Conservation (phyloP, 2,329 filamentous ascomycete genomes). For the Penicillium capsulatum region DNA sequence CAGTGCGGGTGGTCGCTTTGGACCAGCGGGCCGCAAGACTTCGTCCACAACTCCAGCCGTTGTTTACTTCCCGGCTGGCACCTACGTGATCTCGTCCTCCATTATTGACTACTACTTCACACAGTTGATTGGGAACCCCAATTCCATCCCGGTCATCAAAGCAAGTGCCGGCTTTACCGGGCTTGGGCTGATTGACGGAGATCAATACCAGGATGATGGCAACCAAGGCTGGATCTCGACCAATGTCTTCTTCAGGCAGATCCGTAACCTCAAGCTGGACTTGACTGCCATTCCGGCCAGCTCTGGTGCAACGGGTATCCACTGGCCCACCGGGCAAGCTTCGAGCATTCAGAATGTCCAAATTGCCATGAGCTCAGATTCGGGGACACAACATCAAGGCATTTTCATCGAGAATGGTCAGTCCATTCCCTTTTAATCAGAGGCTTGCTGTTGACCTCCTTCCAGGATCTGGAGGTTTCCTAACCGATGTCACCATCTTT, state of each 20-base stretch:
- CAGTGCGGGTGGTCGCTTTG: slow-evolving; percentile 44
- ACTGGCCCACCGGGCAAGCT: slow-evolving; percentile 54
- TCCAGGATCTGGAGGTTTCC: slow-evolving; percentile 54
- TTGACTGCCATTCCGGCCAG: slow-evolving; percentile 38
- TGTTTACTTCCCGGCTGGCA: slow-evolving; percentile 57
- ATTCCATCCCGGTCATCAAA: slow-evolving; percentile 53
- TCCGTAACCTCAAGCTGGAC: slow-evolving; percentile 64
- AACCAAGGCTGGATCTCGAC: slow-evolving; percentile 44
- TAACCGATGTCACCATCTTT: slow-evolving; percentile 57
- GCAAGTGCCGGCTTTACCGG: slow-evolving; percentile 52
- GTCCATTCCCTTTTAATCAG: neutral
- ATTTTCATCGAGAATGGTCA: slow-evolving; percentile 57
- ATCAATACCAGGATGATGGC: slow-evolving; percentile 46
- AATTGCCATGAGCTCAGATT: slow-evolving; percentile 52
- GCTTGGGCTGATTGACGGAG: slow-evolving; percentile 56
- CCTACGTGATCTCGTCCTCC: slow-evolving; percentile 54
- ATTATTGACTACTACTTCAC: slow-evolving; percentile 63
- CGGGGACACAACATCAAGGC: slow-evolving; percentile 51
- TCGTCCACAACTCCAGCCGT: slow-evolving; percentile 52
- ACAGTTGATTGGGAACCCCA: slow-evolving; percentile 59
- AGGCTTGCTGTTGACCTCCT: slow-evolving; percentile 3
- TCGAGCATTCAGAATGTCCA: slow-evolving; percentile 60
- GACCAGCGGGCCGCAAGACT: slow-evolving; percentile 37
- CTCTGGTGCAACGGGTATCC: slow-evolving; percentile 40
- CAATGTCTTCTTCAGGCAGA: slow-evolving; percentile 61